Evolutionary conservation across 2,329 filamentous ascomycete species (phyloP).

Genomic region (Trichoderma breve): DNA sequence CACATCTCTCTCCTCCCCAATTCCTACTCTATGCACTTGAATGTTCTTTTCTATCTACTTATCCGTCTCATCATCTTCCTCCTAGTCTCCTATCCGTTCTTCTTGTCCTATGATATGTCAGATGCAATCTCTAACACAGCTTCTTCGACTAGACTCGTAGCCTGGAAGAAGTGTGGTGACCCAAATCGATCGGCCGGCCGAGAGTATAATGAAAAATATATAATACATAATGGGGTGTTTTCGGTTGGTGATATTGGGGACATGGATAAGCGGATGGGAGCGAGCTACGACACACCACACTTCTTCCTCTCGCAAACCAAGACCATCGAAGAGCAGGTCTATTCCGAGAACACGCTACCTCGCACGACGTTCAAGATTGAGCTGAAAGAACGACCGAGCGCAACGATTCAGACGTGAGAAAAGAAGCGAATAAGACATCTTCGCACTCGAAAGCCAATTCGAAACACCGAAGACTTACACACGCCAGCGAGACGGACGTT

Average conservation of each 20-base stretch:
- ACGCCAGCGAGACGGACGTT: background rate
- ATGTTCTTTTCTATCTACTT: background rate
- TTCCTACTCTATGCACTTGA: background rate
- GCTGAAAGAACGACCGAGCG: background rate
- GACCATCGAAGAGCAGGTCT: background rate
- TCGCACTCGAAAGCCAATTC: background rate
- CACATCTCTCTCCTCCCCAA: background rate
- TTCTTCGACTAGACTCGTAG: background rate
- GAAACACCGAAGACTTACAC: background rate
- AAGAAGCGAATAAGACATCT: background rate
- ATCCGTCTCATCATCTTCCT: background rate
- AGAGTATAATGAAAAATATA: background rate
- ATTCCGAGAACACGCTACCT: background rate
- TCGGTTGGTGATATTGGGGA: background rate
- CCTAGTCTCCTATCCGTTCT: background rate
- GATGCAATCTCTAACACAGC: background rate
- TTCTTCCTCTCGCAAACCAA: background rate
- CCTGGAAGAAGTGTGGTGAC: background rate
- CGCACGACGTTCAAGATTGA: background rate
- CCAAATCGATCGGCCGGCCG: background rate
- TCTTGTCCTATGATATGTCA: background rate
- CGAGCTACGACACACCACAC: background rate
- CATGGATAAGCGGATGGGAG: no score
- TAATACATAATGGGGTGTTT: background rate
- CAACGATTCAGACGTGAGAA: background rate